Base-by-base conservation (phyloP, 2,329 filamentous ascomycete species). In the Hirsutella thompsonii region DNA sequence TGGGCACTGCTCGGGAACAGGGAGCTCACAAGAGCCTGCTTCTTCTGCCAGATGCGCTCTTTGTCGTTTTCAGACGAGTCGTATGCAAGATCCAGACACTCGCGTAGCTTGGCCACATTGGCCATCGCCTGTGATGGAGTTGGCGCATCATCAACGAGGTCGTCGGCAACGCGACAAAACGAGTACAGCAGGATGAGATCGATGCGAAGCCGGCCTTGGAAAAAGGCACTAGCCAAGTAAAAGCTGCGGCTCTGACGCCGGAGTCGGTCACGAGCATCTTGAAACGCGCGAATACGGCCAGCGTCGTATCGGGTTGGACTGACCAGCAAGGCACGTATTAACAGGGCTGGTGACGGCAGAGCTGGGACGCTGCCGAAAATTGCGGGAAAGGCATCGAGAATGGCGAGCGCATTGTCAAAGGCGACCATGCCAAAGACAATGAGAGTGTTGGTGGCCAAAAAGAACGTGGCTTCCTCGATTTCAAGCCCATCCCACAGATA, bases 391-490 rank as follows among this genome's bases (percentile, higher is more conserved):
- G 34, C 40, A 18, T 81, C 68, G 10, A 19, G 26, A 14, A 87
- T 68, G 1, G 81, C 76, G 29, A 83, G 52, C 4, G 76, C 77
- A 51, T 83, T 76, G 56, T 87, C 83, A 47, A 83, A 80, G 0
- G 81, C 77, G 1, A 78, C 63, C 20, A 82, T 62, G 2, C 82
- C 82, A 52, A 81, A 79, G 0, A 85, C 78, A 42, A 88, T 77
- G 18, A 88, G 59, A 1, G 63, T 64, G 53, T 87, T 87, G 2
- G 81, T 85, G 4, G 73, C 59, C 4, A 86, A 62, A 57, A 88
- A 88, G 63, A 87, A 87, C 8, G 81, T 49, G 0, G 81, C 81
- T 55, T 88, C 83, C 59, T 88, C 83, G 18, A 86, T 66, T 39
- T 87, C 83, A 23, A 87, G 58, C 6, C 70, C 70, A 2, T 73